Conservation (phyloP, 176 grass and related monocot genomes). For the Musa acuminata region DNA sequence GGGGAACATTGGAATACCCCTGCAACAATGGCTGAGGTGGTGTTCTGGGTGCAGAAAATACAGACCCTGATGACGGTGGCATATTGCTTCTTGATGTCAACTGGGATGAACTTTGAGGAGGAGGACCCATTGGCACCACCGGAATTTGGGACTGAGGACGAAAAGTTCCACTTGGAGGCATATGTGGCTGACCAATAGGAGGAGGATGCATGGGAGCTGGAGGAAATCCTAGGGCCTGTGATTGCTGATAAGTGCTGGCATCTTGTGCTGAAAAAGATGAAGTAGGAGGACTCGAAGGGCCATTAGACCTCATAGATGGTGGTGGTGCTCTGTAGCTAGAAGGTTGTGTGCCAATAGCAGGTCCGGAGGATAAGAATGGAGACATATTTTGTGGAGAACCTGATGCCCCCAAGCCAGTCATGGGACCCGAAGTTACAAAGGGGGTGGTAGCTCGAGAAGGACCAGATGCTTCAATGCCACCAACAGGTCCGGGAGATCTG, state of each 20-base stretch:
- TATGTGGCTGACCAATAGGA: slow-evolving; percentile 5
- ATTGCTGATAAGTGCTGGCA: slow-evolving; percentile 12
- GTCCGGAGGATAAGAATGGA: slow-evolving; percentile 1
- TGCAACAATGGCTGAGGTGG: slow-evolving; percentile 28
- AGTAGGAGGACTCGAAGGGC: slow-evolving; percentile 14
- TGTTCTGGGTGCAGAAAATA: slow-evolving; percentile 16
- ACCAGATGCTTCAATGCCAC: slow-evolving; percentile 6
- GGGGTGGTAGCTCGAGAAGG: slow-evolving; percentile 9
- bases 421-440: neutral
- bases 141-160: slow-evolving; percentile 7
- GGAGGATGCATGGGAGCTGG: slow-evolving; percentile 8
- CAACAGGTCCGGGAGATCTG: slow-evolving; percentile 4
- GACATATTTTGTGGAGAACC: neutral
- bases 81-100: slow-evolving; percentile 18
- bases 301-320: slow-evolving; percentile 13
- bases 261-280: neutral
- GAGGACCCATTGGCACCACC: slow-evolving; percentile 27
- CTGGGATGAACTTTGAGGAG: slow-evolving; percentile 11
- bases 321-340: neutral
- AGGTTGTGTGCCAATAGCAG: neutral
- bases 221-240: slow-evolving; percentile 13
- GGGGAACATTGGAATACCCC: slow-evolving; percentile 27
- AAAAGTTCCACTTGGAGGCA: slow-evolving; percentile 1
- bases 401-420: neutral
- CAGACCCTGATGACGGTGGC: slow-evolving; percentile 2